Conservation (phyloP, 805 yeast species). For the Teunomyces funiuensis region DNA sequence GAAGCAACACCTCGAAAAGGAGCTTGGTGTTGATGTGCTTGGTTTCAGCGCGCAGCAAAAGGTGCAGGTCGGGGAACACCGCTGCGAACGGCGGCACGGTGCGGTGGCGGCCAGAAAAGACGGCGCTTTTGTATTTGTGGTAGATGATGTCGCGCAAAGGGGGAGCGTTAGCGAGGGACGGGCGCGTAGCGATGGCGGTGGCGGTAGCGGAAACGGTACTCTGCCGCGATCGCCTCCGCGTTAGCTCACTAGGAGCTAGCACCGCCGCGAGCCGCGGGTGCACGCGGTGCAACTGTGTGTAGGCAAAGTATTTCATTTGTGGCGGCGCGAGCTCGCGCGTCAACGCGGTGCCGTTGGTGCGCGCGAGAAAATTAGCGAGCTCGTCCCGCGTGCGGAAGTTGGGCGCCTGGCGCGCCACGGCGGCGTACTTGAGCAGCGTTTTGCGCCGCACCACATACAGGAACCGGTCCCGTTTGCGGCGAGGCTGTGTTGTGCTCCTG, state of each 20-base stretch:
- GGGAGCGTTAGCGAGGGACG: too few relatives aligned
- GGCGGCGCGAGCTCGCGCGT: slow-evolving; percentile 30
- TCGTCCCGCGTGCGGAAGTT: slow-evolving; percentile 21
- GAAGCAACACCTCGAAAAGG: slow-evolving; percentile 36
- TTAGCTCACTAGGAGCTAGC: too few relatives aligned
- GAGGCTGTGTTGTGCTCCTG: neutral
- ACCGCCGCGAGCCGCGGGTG: slow-evolving; percentile 11
- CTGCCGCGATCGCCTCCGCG: too few relatives aligned
- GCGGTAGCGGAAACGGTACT: too few relatives aligned
- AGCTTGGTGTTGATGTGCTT: slow-evolving; percentile 30
- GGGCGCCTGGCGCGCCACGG: slow-evolving; percentile 14
- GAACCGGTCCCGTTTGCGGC: slow-evolving; percentile 15
- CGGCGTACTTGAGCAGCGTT: slow-evolving; percentile 32
- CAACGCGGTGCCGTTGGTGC: slow-evolving; percentile 19
- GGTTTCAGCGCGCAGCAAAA: slow-evolving; percentile 25
- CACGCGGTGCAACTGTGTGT: slow-evolving; percentile 13
- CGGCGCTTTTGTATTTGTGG: slow-evolving; percentile 26
- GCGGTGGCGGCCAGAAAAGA: slow-evolving; percentile 19
- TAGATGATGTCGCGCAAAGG: slow-evolving; percentile 29
- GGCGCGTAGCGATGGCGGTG: too few relatives aligned
- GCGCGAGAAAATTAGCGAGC: slow-evolving; percentile 16
- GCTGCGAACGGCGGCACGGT: slow-evolving; percentile 29
- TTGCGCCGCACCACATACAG: slow-evolving; percentile 37
- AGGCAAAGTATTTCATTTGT: slow-evolving; percentile 26
- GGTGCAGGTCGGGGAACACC: slow-evolving; percentile 25